These are phyloP conservation scores for Sphaerobolus stellatus DNA, from an alignment of 1,284 basidiomycete genomes.

Conservation along the genomic window DNA sequence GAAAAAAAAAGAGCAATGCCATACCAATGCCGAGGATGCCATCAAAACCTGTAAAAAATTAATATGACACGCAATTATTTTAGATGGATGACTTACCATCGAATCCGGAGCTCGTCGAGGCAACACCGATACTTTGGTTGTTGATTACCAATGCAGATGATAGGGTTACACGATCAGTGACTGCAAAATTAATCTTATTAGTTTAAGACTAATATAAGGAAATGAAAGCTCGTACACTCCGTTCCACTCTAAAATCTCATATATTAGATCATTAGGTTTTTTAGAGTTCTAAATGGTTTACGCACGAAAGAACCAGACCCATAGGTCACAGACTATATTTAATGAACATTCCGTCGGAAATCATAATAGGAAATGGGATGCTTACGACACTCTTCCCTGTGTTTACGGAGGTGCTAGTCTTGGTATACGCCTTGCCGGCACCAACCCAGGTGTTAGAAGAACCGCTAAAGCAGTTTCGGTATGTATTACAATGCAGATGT, in stretches of 20 bases:
- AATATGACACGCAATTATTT: neutral
- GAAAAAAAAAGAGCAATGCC: conserved; percentile 1
- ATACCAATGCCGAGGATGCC: conserved; percentile 39
- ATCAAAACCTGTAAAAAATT: conserved; percentile 26
- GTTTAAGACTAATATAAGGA: neutral
- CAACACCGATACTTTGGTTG: conserved; percentile 45
- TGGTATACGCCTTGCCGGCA: conserved; percentile 43
- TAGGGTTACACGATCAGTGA: conserved; percentile 30
- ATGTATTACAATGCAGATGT: neutral
- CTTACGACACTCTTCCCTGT: conserved; percentile 41
- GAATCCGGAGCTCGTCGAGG: conserved; percentile 37
- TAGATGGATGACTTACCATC: conserved; percentile 11
- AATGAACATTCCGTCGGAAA: no score
- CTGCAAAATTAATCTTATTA: conserved; percentile 24
- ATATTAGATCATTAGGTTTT: neutral
- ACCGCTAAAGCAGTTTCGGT: neutral
- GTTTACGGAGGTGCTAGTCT: conserved; percentile 41
- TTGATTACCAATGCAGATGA: conserved; percentile 18
- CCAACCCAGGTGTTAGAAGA: conserved; percentile 53
- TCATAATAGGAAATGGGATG: neutral
- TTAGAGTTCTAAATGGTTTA: neutral
- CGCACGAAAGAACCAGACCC: conserved; percentile 47
- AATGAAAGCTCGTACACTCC: conserved; percentile 40
- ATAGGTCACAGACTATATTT: conserved; percentile 49
- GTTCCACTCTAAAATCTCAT: conserved; percentile 33